Evolutionary conservation across 331 rosid species (phyloP).

Genomic region (Arachis monticola): DNA sequence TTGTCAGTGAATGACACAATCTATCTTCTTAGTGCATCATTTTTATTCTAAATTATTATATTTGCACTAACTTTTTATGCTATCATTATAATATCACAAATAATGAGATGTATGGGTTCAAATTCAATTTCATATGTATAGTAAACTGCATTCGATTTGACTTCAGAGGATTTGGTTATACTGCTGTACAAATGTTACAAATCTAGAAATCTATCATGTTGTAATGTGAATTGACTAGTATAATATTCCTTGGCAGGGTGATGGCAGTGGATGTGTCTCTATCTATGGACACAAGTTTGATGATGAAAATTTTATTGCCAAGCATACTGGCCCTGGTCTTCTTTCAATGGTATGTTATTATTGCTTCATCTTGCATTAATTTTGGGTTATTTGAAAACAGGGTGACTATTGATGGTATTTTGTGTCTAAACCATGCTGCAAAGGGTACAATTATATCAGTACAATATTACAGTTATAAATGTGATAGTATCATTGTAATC

Average conservation of each 20-base stretch:
- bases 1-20: neutral
- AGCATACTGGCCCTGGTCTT: conserved; percentile 97
- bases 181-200: neutral
- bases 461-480: neutral
- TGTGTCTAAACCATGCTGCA: conserved; percentile 1
- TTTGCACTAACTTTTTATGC: conserved; percentile 13
- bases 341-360: conserved; percentile 76
- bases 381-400: conserved; percentile 20
- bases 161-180: neutral
- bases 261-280: conserved; percentile 97
- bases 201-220: conserved; percentile 1
- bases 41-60: conserved; percentile 1
- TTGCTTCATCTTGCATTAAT: neutral
- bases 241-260: conserved; percentile 70
- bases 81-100: neutral
- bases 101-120: conserved; percentile 19
- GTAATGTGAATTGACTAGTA: neutral
- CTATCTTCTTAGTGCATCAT: neutral
- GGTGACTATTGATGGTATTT: conserved; percentile 4
- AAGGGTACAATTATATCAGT: neutral
- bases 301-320: conserved; percentile 87
- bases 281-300: conserved; percentile 89
- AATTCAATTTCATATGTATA: neutral
- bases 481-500: neutral
- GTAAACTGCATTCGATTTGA: neutral